Percentiles rank a stretch among this genome's conserved stretches.
Conservation (phyloP, 2,329 filamentous ascomycete species). For the Aspergillus sp. region DNA sequence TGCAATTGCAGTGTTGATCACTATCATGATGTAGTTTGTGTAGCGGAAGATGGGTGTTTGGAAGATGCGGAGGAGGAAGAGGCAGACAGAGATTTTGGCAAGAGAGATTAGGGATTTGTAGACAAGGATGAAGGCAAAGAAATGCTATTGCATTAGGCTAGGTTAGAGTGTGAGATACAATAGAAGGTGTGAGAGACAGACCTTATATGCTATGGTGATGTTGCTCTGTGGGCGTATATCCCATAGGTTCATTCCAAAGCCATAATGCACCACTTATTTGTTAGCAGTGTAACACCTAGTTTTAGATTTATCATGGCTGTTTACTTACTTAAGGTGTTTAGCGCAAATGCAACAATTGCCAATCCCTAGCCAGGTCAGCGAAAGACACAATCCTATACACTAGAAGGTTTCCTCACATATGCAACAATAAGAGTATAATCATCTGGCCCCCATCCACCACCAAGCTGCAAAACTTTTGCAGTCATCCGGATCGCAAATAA, state of each 20-base stretch:
- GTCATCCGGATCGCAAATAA: constrained; percentile 1
- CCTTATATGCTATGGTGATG: constrained; percentile 15
- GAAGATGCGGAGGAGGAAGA: constrained; percentile 19
- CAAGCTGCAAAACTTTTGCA: background rate
- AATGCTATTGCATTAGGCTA: constrained; percentile 5
- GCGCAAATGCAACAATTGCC: constrained; percentile 5
- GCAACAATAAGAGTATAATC: constrained; percentile 6
- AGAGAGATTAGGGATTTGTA: constrained; percentile 19
- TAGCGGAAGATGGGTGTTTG: constrained; percentile 11
- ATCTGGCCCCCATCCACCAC: constrained; percentile 3
- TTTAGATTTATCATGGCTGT: background rate
- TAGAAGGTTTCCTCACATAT: constrained; percentile 5
- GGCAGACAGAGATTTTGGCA: constrained; percentile 18
- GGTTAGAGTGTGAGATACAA: background rate
- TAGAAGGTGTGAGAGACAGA: background rate
- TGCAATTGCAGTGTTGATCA: constrained; percentile 13
- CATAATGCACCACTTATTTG: constrained; percentile 13
- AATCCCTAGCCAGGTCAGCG: constrained; percentile 5
- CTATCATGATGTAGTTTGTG: constrained; percentile 13
- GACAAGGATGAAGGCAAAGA: constrained; percentile 12
- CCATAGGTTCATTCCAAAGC: constrained; percentile 18
- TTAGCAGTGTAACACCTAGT: background rate
- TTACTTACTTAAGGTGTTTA: constrained; percentile 10
- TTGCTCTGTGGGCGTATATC: constrained; percentile 13
- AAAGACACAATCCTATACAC: background rate